Evolutionary conservation across 495 filamentous ascomycete genomes (phyloP).

Genomic region (Neurospora sp.): DNA sequence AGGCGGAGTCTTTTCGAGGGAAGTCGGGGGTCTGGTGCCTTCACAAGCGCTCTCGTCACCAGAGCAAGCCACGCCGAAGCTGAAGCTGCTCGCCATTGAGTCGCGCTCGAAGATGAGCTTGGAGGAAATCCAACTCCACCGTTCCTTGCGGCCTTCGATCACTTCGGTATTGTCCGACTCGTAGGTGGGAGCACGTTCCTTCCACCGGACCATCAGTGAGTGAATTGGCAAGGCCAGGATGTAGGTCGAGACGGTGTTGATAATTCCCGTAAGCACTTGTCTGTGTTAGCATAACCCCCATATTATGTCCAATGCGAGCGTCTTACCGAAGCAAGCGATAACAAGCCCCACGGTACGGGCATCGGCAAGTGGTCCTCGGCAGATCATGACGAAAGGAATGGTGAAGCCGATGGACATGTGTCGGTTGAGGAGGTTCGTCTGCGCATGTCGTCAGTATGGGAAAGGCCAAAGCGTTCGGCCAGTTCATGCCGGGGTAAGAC

Average conservation of each 20-base stretch:
- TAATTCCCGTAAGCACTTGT: constrained; percentile 19
- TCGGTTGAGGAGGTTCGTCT: constrained; percentile 29
- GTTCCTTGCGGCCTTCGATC: neutral
- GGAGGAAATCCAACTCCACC: neutral
- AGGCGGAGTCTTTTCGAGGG: neutral
- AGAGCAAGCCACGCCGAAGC: neutral
- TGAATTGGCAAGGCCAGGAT: constrained; percentile 14
- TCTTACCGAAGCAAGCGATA: constrained; percentile 30
- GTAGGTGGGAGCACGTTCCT: neutral
- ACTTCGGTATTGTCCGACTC: neutral
- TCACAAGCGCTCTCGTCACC: neutral
- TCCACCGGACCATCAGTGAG: constrained; percentile 17
- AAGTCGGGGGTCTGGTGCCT: neutral
- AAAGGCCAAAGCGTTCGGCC: neutral
- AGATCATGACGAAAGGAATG: constrained; percentile 36
- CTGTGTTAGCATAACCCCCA: constrained; percentile 1
- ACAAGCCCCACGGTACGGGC: constrained; percentile 23
- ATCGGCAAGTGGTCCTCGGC: constrained; percentile 24
- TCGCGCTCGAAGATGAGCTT: constrained; percentile 5
- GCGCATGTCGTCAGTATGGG: neutral
- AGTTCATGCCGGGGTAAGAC: neutral
- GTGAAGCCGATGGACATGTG: constrained; percentile 42
- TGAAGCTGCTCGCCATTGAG: constrained; percentile 3
- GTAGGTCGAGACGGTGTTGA: constrained; percentile 18
- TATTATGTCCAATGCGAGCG: neutral